Base-by-base conservation (phyloP, 441 rosid genomes). In the Pelargonium citronellum region DNA sequence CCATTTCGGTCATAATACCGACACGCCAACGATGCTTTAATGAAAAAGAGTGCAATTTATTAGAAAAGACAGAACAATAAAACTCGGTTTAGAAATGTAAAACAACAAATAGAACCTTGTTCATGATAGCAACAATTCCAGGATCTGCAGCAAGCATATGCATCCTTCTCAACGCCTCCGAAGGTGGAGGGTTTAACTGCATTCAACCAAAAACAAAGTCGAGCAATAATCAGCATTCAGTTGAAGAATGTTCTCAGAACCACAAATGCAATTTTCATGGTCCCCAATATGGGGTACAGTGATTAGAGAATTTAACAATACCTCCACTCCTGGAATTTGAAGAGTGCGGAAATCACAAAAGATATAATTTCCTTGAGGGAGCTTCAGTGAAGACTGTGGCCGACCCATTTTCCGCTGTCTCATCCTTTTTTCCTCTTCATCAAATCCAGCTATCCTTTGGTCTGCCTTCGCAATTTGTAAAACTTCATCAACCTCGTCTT, bases 121-220 rank as follows among this genome's bases (percentile, higher is more conserved):
- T 86, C 99, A 95, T 92, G 76, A 92, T 72, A 68, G 96, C 95
- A 75, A 83, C 79, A 76, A 95, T 88, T 71, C 98, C 99, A 78
- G 97, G 98, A 81, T 92, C 99, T 55, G 92, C 85, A 75, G 98
- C 96, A 79, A 95, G 96, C 93, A 82, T 90, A 74, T 91, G 97
- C 98, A 95, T 92, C 80, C 89, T 86, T 82, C 82, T 92, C 77
- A 95, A 77, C 64, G 98, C 97, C 85, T 85, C 90, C 64, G 91
- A 82, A 79, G 97, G 78, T 5, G 95, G 89, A 73, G 99, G 99
- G 57, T 84, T 84, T 79, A 95, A 77, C 98, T 95, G 81, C 63
- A 69, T 49, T 68, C 51, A 69, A 58, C 43, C 20, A 66, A 15
- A 43, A 30, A 64, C 60, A 24, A 66, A n/a, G 46, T 62, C 53